Percentiles rank a stretch among this genome's conserved stretches.
Evolutionary conservation across 495 filamentous ascomycete genomes (phyloP).

Genomic region (Lichenothelia convexa): DNA sequence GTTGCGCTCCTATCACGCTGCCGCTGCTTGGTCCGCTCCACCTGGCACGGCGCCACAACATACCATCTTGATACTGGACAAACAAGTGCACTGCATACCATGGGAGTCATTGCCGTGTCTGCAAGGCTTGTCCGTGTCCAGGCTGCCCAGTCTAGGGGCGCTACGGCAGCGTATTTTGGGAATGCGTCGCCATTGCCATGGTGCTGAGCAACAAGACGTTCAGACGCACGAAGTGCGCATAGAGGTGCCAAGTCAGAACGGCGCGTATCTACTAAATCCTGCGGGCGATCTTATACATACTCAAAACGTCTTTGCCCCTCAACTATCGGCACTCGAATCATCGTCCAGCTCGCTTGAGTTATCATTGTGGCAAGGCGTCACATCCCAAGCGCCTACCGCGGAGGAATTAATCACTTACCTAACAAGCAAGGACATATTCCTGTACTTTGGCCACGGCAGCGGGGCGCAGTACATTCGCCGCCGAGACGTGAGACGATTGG

Average conservation of each 20-base stretch:
- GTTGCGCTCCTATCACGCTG: constrained; percentile 56
- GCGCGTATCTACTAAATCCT: constrained; percentile 79
- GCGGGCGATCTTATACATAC: constrained; percentile 65
- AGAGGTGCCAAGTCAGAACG: constrained; percentile 15
- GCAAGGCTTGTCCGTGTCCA: constrained; percentile 56
- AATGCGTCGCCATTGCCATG: constrained; percentile 4
- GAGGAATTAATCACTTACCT: constrained; percentile 50
- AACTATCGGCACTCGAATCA: constrained; percentile 30
- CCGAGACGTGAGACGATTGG: constrained; percentile 56
- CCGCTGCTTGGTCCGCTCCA: constrained; percentile 10
- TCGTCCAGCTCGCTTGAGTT: no score
- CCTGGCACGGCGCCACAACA: constrained; percentile 32
- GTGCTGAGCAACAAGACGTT: constrained; percentile 20
- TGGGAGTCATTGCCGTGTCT: constrained; percentile 93
- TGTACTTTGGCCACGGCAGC: constrained; percentile 93
- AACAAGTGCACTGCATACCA: constrained; percentile 70
- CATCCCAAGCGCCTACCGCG: constrained; percentile 52
- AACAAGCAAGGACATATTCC: constrained; percentile 41
- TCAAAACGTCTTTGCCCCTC: constrained; percentile 47
- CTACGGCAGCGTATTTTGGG: constrained; percentile 49
- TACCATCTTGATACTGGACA: constrained; percentile 85
- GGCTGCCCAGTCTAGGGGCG: constrained; percentile 66
- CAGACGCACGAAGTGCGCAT: constrained; percentile 15
- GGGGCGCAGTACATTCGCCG: constrained; percentile 86
- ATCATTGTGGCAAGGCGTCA: constrained; percentile 59